Conservation (phyloP, 345 rosid genomes). For the Kernera saxatilis region DNA sequence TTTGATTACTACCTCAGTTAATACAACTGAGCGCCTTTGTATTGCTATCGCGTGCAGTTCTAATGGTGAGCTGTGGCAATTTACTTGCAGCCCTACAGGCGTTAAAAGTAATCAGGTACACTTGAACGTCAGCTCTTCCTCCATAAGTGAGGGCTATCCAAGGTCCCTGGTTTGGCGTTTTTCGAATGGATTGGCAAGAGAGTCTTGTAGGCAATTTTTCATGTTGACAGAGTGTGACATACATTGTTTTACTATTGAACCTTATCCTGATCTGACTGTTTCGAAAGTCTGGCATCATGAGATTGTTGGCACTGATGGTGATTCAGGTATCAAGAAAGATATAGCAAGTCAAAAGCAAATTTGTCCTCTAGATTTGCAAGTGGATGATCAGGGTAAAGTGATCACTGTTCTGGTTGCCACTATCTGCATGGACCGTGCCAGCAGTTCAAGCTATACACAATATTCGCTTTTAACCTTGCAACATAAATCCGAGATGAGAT, state of each 20-base stretch:
- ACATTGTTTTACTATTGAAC: constrained; percentile 48
- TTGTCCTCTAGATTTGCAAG: constrained; percentile 88
- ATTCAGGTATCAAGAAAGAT: constrained; percentile 79
- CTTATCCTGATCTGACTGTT: constrained; percentile 41
- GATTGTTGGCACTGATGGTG: constrained; percentile 75
- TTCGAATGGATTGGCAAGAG: constrained; percentile 28
- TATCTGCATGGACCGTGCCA: constrained; percentile 82
- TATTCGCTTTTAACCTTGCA: constrained; percentile 89
- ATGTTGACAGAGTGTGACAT: constrained; percentile 72
- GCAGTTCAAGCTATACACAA: constrained; percentile 88
- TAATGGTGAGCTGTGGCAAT: constrained; percentile 71
- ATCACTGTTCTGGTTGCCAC: constrained; percentile 85
- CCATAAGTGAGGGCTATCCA: constrained; percentile 59
- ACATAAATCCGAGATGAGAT: constrained; percentile 51
- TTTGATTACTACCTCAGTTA: constrained; percentile 53
- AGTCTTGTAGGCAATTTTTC: constrained; percentile 50
- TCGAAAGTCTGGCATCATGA: constrained; percentile 73
- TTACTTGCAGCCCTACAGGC: constrained; percentile 52
- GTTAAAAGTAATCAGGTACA: constrained; percentile 36
- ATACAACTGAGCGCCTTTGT: constrained; percentile 35
- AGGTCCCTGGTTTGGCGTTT: constrained; percentile 74
- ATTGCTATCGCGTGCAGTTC: constrained; percentile 67
- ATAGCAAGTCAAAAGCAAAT: constrained; percentile 88
- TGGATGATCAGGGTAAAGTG: constrained; percentile 71
- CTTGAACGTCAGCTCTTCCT: constrained; percentile 36